These are phyloP conservation scores for Ophiostoma angusticollis DNA, from an alignment of 2,329 filamentous ascomycete species.

Conservation along the genomic window DNA sequence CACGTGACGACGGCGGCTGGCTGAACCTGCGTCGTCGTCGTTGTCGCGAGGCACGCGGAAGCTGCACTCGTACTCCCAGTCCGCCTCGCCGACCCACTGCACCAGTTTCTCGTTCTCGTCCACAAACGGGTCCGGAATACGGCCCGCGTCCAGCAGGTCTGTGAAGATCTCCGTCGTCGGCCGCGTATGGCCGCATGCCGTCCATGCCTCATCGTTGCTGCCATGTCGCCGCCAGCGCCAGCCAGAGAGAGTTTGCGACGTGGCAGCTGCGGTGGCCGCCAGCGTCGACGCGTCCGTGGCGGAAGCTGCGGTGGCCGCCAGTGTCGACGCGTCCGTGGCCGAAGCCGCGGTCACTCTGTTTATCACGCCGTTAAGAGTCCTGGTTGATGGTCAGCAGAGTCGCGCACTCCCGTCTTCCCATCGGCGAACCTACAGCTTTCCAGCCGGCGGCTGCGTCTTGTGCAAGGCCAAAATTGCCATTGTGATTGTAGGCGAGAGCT, in stretches of 20 bases:
- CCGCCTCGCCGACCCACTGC: constrained; percentile 49
- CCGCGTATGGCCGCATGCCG: background rate
- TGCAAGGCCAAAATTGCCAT: too few relatives aligned
- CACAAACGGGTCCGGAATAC: constrained; percentile 43
- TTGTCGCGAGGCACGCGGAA: constrained; percentile 20
- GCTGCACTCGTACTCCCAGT: constrained; percentile 41
- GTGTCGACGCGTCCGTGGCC: too few relatives aligned
- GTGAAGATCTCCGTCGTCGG: background rate
- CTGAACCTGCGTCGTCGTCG: background rate
- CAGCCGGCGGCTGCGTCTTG: too few relatives aligned
- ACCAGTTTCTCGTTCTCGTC: constrained; percentile 48
- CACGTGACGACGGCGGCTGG: constrained; percentile 24
- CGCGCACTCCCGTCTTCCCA: too few relatives aligned
- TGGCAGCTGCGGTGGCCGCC: background rate
- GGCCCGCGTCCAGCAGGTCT: constrained; percentile 24
- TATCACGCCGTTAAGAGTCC: too few relatives aligned
- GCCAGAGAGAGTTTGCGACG: constrained; percentile 1
- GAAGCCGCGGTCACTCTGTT: background rate
- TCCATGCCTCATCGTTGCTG: background rate
- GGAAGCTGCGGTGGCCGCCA: too few relatives aligned
- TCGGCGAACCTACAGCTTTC: too few relatives aligned
- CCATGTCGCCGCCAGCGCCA: constrained; percentile 1
- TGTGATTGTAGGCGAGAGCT: too few relatives aligned
- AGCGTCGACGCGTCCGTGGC: too few relatives aligned
- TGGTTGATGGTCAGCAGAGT: too few relatives aligned